Conservation (phyloP, 148 eudicot species). For the Suaeda aralocaspica region DNA sequence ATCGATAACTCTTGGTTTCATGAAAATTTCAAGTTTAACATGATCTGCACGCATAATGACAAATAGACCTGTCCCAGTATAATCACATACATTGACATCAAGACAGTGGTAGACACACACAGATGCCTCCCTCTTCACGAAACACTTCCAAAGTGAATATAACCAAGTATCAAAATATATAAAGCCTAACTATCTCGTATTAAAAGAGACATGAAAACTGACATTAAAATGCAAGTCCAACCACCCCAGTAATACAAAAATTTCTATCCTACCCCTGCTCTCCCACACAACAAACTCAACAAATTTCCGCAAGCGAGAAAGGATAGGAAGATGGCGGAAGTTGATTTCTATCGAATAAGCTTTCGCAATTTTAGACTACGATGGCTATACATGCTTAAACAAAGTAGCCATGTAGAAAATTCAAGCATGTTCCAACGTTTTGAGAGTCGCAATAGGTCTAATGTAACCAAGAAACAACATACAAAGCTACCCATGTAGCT, state of each 20-base stretch:
- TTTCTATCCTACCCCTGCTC: neutral
- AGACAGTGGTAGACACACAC: no score
- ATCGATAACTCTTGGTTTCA: neutral
- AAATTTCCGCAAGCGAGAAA: no score
- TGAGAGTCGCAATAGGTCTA: no score
- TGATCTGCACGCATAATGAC: neutral
- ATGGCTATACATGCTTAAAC: no score
- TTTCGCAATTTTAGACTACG: no score
- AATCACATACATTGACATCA: neutral
- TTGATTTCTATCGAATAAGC: neutral
- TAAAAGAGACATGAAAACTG: neutral
- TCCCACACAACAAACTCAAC: neutral
- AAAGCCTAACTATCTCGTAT: neutral
- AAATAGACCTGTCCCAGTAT: neutral
- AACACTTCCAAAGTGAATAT: neutral
- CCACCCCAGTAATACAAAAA: neutral
- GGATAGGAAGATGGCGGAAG: neutral
- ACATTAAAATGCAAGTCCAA: neutral
- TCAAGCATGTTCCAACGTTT: no score
- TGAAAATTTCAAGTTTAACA: neutral
- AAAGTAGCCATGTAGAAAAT: no score
- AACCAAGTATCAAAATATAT: neutral
- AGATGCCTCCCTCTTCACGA: neutral
- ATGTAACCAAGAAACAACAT: no score
- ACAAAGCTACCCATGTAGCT: no score